Conservation (phyloP, 2,329 filamentous ascomycete genomes). For the Tolypocladium amazonense region DNA sequence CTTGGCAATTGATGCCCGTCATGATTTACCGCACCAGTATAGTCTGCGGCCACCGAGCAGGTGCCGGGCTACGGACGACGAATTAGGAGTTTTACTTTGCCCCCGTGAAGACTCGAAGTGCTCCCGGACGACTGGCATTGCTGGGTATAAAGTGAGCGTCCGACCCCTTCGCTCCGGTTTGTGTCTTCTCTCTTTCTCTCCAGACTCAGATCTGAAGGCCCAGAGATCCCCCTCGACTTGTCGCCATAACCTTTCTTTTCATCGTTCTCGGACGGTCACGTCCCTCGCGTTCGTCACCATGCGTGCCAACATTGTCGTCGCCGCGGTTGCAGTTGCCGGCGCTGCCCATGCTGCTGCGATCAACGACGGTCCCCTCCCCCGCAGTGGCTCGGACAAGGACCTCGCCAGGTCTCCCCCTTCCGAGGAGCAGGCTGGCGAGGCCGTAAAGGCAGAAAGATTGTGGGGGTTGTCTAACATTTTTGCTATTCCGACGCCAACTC, state of each 20-base stretch:
- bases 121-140: background rate
- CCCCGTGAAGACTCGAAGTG: background rate
- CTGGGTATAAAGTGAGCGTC: background rate
- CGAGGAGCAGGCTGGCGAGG: too few species aligned
- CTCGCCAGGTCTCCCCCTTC: too few species aligned
- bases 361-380: background rate
- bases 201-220: background rate
- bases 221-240: too few species aligned
- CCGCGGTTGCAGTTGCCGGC: slow-evolving; percentile 12
- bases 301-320: slow-evolving; percentile 12
- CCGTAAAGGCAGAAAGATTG: too few species aligned
- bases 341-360: slow-evolving; percentile 9
- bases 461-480: too few species aligned
- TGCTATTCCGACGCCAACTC: too few species aligned
- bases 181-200: background rate
- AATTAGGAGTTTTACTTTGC: background rate
- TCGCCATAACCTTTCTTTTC: background rate
- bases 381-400: too few species aligned
- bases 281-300: slow-evolving; percentile 3
- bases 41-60: background rate
- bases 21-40: background rate
- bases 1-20: background rate
- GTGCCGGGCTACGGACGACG: background rate
- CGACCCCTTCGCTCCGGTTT: background rate
- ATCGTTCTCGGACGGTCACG: background rate